A percentile compares a stretch with the other conserved stretches of the same genome.
phyloP scores from a whole-genome alignment of 1,284 basidiomycete species.

The Tilletia indica region DNA sequence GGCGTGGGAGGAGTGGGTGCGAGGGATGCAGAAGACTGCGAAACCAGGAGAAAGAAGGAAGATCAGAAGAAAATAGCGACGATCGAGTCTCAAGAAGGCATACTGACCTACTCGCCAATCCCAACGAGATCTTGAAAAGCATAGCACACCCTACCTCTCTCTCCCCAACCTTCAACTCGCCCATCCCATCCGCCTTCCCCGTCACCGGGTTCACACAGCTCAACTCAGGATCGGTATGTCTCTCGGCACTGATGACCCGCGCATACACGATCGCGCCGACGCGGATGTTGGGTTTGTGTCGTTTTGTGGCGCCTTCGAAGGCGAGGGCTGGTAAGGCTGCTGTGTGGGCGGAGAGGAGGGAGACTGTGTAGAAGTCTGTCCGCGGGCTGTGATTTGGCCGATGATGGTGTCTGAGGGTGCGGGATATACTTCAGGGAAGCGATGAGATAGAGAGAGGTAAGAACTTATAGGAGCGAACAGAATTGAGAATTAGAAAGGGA shows the following conservation, averaged over 20 bases:
- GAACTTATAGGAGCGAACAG: not conserved
- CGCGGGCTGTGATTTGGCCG: conserved; percentile 47
- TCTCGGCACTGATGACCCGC: conserved; percentile 35
- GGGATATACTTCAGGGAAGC: conserved; percentile 35
- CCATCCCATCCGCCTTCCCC: conserved; percentile 48
- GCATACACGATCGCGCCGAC: conserved; percentile 51
- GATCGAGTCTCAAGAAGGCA: not conserved
- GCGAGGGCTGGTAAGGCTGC: conserved; percentile 44
- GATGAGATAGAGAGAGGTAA: not conserved
- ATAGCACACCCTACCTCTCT: conserved; percentile 29
- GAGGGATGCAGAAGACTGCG: conserved; percentile 31
- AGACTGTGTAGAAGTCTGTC: conserved; percentile 46
- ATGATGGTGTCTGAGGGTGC: conserved; percentile 41
- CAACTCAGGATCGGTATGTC: conserved; percentile 49
- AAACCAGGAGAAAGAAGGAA: not conserved
- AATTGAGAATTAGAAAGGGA: not conserved
- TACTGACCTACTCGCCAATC: conserved; percentile 24
- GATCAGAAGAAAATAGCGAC: not conserved
- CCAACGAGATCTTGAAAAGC: conserved; percentile 30
- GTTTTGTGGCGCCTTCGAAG: conserved; percentile 54
- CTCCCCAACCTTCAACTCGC: conserved; percentile 44
- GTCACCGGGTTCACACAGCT: conserved; percentile 49
- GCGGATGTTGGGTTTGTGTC: conserved; percentile 50
- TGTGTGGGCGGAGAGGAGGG: conserved; percentile 39
- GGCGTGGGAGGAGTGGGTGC: conserved; percentile 34